Evolutionary conservation across 225 moss, liverwort and hornwort species (phyloP), one percentile per base, ranked within the genome.

Genomic region (Takakia lepidozioides): DNA sequence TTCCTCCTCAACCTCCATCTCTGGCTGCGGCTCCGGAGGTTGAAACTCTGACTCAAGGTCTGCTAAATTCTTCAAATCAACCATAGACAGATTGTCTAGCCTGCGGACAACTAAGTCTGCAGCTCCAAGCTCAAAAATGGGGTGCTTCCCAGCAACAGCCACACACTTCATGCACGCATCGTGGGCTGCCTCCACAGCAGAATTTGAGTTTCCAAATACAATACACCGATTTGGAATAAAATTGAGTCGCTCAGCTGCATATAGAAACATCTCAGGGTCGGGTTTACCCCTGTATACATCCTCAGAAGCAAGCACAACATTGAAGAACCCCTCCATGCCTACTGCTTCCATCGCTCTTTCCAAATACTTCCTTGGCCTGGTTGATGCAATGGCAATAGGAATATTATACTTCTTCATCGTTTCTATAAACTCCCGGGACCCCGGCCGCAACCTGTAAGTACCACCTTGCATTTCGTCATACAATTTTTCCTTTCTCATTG

Each of bases 381-480:
- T 98, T 0, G 98, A 98, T 0, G 87, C 87, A 1, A 98, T 76
- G 2, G 85, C 98, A 35, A 98, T 75, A 0, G 98, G 98, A 19
- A 87, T 72, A 1, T 83, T 63, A 45, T 80, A 87, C 66, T 74
- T 81, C 57, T 91, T 98, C 2, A 98, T 37, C 1, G 56, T 85
- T 54, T 80, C 77, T 0, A 98, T 66, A 47, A 98, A 98, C 68
- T 98, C 91, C 8, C 87, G 82, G 10, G 91, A 82, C 1, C 98
- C 98, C 0, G 91, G 82, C 8, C 90, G 60, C 22, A 98, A 51
- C 58, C 91, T 78, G 16, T 98, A 98, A 34, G 80, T 76, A 3
- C 87, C 98, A 2, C 91, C 87, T 62, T 98, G 98, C 98, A 98
- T 98, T 55, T 91, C 75, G 39, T 90, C 85, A 14, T 87, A 98